These are phyloP conservation scores for Mycosphaerella arachidis DNA, from an alignment of 2,329 filamentous ascomycete genomes.

Conservation along the genomic window DNA sequence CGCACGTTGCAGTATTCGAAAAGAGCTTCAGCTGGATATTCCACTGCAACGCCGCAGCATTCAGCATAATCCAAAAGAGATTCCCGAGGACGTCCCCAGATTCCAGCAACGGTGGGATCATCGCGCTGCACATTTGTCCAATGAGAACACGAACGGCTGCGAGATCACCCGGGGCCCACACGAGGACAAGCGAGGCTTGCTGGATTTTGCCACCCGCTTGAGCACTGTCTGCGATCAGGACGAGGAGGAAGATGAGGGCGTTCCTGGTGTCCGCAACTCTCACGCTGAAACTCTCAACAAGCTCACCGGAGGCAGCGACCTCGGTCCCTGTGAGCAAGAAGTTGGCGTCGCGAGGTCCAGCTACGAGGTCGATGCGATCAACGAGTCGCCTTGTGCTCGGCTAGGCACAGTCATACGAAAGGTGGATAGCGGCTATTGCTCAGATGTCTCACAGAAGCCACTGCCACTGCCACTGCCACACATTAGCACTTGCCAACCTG, in stretches of 20 bases:
- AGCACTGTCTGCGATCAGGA: conserved; percentile 27
- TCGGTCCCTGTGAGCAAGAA: background rate
- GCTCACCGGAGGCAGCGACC: conserved; percentile 19
- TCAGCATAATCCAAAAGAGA: background rate
- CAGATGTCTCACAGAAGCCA: conserved; percentile 30
- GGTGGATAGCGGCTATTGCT: conserved; percentile 35
- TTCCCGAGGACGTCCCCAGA: conserved; percentile 13
- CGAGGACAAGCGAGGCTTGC: conserved; percentile 12
- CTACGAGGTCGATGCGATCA: conserved; percentile 3
- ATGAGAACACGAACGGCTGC: conserved; percentile 25
- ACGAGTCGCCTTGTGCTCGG: background rate
- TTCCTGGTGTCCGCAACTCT: conserved; percentile 3
- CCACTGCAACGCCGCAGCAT: conserved; percentile 7
- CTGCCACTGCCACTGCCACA: conserved; percentile 10
- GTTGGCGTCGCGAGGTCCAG: background rate
- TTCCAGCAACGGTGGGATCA: conserved; percentile 23
- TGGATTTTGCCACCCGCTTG: conserved; percentile 23
- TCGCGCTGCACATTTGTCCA: conserved; percentile 22
- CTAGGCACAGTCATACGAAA: conserved; percentile 13
- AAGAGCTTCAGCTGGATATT: conserved; percentile 2
- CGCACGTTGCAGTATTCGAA: background rate
- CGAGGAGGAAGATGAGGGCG: conserved; percentile 10
- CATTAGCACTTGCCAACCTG: background rate
- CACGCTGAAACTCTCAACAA: conserved; percentile 26
- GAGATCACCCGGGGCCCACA: conserved; percentile 23